Conservation (phyloP, 768 basidiomycete genomes). For the Naematelia encephala region DNA sequence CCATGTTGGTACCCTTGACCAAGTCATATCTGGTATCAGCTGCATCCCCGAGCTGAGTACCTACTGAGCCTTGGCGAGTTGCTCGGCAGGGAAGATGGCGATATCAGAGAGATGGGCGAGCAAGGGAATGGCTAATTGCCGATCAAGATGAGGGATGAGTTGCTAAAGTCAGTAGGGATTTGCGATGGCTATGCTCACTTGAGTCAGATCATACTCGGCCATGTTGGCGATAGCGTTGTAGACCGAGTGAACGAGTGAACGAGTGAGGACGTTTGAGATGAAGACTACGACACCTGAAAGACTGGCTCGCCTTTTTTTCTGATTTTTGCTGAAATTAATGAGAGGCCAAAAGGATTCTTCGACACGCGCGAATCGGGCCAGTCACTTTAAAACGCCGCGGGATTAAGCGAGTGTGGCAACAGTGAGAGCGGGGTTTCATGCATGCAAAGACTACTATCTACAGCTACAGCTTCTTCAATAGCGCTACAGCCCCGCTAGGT, state of each 20-base stretch:
- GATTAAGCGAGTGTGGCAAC: too few species aligned
- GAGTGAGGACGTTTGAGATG: slow-evolving; percentile 1
- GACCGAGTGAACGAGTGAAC: not conserved
- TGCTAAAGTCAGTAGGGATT: slow-evolving; percentile 53
- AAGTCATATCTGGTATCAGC: slow-evolving; percentile 66
- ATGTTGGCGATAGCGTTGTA: slow-evolving; percentile 30
- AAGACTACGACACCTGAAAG: too few species aligned
- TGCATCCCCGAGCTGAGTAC: slow-evolving; percentile 2
- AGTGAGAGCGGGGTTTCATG: too few species aligned
- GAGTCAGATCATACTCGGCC: slow-evolving; percentile 86
- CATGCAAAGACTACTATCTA: too few species aligned
- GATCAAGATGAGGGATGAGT: slow-evolving; percentile 86
- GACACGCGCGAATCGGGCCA: too few species aligned
- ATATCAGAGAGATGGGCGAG: slow-evolving; percentile 74
- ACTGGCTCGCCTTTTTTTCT: too few species aligned
- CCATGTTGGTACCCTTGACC: slow-evolving; percentile 96
- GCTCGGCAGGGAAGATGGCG: slow-evolving; percentile 66
- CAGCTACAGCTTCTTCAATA: slow-evolving; percentile 30
- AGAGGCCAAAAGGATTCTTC: too few species aligned
- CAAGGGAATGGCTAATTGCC: slow-evolving; percentile 89
- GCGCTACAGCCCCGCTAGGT: slow-evolving; percentile 64
- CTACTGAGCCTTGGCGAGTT: slow-evolving; percentile 77
- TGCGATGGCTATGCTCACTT: slow-evolving; percentile 26
- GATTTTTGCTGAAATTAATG: too few species aligned
- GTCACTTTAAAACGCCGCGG: too few species aligned